Percentiles rank a stretch among this genome's conserved stretches.
These are phyloP conservation scores for Fraxinus excelsior DNA, from an alignment of 257 asterid species.

Conservation along the genomic window DNA sequence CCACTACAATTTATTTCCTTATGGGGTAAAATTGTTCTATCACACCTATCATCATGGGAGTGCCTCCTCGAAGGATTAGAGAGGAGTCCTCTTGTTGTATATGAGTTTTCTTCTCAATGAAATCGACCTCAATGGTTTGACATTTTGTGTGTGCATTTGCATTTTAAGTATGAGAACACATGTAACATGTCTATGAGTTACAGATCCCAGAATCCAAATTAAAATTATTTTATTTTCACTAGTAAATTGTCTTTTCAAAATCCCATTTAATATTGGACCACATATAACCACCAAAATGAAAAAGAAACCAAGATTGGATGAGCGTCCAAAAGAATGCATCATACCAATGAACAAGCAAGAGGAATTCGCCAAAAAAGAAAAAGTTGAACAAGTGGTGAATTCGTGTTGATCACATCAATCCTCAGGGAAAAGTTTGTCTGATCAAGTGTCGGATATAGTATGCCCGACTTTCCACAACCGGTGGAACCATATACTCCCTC, in stretches of 20 bases:
- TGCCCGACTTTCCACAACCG: no score
- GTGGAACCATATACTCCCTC: no score
- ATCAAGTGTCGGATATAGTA: no score
- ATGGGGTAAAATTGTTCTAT: no score
- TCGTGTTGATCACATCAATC: no score
- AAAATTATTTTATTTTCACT: constrained; percentile 9
- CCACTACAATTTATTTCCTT: neutral
- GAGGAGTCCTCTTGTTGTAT: neutral
- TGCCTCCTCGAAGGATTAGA: constrained; percentile 7
- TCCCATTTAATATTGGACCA: constrained; percentile 1
- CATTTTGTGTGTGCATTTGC: neutral
- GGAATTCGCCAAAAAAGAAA: neutral
- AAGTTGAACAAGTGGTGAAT: neutral
- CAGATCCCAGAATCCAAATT: neutral
- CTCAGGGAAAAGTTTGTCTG: no score
- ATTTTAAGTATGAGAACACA: neutral
- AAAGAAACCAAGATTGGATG: neutral
- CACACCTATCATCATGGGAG: neutral
- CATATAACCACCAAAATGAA: neutral
- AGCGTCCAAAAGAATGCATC: neutral
- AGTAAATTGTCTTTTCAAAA: neutral
- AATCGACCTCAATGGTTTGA: constrained; percentile 5
- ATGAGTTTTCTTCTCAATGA: neutral
- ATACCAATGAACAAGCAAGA: constrained; percentile 15
- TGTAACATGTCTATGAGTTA: neutral